Base-by-base conservation (phyloP, 1,139 yeast species). In the Scheffersomyces segobiensis region DNA sequence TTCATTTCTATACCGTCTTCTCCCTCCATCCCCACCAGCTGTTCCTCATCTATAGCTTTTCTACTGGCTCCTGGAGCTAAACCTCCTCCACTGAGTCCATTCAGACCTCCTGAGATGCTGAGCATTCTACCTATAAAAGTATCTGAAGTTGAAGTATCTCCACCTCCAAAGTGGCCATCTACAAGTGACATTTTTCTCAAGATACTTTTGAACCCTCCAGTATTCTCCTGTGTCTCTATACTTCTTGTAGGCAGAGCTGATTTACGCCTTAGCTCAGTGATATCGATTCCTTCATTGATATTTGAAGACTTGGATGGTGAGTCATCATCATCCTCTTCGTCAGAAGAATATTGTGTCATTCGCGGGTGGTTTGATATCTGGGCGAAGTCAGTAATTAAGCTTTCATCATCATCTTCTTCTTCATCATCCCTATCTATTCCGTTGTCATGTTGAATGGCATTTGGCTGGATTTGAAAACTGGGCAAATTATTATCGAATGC, bases 111-210 rank as follows among this genome's bases (percentile, higher is more conserved):
- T 10, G 71, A 67, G 55, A 71, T 65, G 46, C 64, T 66, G 53
- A 79, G 64, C 2, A 80, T 76, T 47, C 75, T 66, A 2, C 83
- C 83, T 52, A 80, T 66, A 56, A 80, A 78, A 0, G 82, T 72
- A 57, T 80, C 83, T 6, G 77, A 70, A 3, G 66, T 65, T 2
- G 78, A 67, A 2, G 64, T 64, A 47, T 56, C 64, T 12, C 58
- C 62, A 3, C 64, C 66, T 5, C 26, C 50, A 48, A 20, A 48
- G 10, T 24, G 21, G 1, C 59, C 73, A 2, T 76, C 78, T 1
- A 71, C 72, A 50, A 77, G 66, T 1, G 81, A 73, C 69, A 78
- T 74, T 59, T 71, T 77, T 17, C 81, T 69, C 22, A 78, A 65
- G 19, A 78, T 74, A 24, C 73, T 76, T 63, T 66, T 74, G 52